phyloP scores from a whole-genome alignment of 129 eudicot genomes.

The Saussurea involucrata region DNA sequence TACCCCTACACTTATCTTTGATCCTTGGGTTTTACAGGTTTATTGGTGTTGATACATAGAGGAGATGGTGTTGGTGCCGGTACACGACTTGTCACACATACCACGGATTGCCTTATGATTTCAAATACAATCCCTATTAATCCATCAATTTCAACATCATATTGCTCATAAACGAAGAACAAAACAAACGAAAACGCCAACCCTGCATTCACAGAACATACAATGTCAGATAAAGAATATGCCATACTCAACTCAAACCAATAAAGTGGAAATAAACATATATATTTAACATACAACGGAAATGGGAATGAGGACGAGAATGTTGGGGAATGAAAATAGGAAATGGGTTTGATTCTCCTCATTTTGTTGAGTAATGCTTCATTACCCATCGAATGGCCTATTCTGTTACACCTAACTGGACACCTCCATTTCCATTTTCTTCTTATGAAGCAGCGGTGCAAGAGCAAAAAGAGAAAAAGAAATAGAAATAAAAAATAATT shows the following conservation, averaged over 20 bases:
- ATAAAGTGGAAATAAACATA: background rate
- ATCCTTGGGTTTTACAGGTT: conserved; percentile 24
- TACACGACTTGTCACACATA: conserved; percentile 28
- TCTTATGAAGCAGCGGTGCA: background rate
- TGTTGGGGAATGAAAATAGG: background rate
- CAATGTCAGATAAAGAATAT: conserved; percentile 2
- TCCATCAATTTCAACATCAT: conserved; percentile 69
- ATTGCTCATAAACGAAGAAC: conserved; percentile 76
- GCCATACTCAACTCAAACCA: background rate
- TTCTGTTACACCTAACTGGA: background rate
- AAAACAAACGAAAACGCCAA: conserved; percentile 54
- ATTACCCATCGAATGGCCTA: background rate
- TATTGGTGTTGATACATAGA: conserved; percentile 28
- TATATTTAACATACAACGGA: background rate
- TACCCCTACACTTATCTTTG: conserved; percentile 10
- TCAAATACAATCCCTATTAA: conserved; percentile 24
- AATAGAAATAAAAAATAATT: conserved; percentile 1
- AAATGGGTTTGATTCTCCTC: background rate
- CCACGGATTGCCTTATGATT: conserved; percentile 23
- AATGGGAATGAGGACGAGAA: too few relatives aligned
- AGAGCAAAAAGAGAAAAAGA: background rate
- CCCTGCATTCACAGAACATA: conserved; percentile 46
- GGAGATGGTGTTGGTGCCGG: conserved; percentile 42
- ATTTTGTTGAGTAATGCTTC: too few relatives aligned
- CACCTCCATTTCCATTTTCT: background rate